Percentiles rank a stretch among this genome's conserved stretches.
phyloP scores from a whole-genome alignment of 805 yeast species.

The Candida parachauliodes region DNA sequence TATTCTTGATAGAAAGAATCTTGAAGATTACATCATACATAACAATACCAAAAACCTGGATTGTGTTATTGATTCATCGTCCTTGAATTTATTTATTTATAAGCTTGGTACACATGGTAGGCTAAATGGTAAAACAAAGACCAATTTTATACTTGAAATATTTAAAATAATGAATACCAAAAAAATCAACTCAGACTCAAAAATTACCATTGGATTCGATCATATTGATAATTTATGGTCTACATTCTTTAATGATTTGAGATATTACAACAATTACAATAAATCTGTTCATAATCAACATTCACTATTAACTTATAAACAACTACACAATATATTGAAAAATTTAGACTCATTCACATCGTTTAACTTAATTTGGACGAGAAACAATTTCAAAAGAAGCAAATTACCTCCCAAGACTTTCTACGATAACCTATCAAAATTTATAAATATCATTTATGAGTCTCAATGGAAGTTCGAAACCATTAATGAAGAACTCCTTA shows the following conservation, averaged over 20 bases:
- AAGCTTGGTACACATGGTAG: conserved; percentile 25
- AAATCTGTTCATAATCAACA: conserved; percentile 8
- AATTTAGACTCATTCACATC: conserved; percentile 22
- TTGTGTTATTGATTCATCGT: conserved; percentile 15
- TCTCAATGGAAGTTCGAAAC: conserved; percentile 22
- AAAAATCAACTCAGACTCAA: conserved; percentile 14
- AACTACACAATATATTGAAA: conserved; percentile 19
- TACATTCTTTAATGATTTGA: conserved; percentile 18
- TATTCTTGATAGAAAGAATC: background rate
- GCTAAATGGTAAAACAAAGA: conserved; percentile 15
- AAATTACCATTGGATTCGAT: conserved; percentile 22
- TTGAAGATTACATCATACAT: conserved; percentile 9
- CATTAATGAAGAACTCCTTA: conserved; percentile 11
- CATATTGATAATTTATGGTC: conserved; percentile 28
- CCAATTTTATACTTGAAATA: conserved; percentile 24
- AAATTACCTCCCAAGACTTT: conserved; percentile 17
- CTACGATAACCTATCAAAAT: conserved; percentile 14
- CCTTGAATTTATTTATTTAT: conserved; percentile 32
- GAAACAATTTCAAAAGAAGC: conserved; percentile 9
- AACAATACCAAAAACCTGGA: background rate
- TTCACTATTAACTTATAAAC: conserved; percentile 10
- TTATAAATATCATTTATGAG: conserved; percentile 21
- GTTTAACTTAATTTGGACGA: conserved; percentile 8
- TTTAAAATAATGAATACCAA: conserved; percentile 19
- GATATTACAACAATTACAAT: conserved; percentile 15